Evolutionary conservation across 768 basidiomycete species (phyloP).

Genomic region (Mycena amicta): DNA sequence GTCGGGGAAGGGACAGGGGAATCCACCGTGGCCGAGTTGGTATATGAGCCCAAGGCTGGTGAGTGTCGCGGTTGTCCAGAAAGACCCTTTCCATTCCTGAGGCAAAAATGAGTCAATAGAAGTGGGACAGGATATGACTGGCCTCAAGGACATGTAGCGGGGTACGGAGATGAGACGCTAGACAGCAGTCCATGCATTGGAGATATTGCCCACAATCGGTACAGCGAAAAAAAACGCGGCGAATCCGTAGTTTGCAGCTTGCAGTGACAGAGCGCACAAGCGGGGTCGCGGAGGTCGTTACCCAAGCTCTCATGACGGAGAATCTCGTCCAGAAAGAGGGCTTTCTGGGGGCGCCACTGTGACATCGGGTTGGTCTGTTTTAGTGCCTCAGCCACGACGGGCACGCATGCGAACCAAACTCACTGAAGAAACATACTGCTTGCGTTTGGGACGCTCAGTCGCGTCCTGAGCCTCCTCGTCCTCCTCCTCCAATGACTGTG

Average conservation of each 20-base stretch:
- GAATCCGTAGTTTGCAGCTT: not conserved
- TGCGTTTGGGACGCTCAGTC: not conserved
- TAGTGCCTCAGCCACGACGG: not conserved
- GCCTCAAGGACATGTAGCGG: constrained; percentile 2
- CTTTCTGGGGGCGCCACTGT: constrained; percentile 2
- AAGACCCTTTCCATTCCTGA: constrained; percentile 18
- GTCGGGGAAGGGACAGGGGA: constrained; percentile 4
- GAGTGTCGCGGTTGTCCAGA: constrained; percentile 4
- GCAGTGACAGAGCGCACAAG: not conserved
- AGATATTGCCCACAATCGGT: constrained; percentile 1
- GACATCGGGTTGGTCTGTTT: constrained; percentile 9
- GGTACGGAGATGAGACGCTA: not conserved
- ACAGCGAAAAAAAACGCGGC: not conserved
- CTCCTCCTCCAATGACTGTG: no score
- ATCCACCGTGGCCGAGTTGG: constrained; percentile 21
- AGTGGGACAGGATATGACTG: not conserved
- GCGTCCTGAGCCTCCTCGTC: not conserved
- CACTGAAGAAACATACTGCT: not conserved
- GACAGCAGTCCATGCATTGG: not conserved
- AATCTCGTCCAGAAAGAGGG: constrained; percentile 4
- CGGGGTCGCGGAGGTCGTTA: not conserved
- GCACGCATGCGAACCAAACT: not conserved
- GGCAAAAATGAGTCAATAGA: not conserved
- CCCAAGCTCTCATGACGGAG: constrained; percentile 7
- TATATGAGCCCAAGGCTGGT: constrained; percentile 4